Evolutionary conservation across 345 rosid species (phyloP).

Genomic region (Euphorbia tirucalli): DNA sequence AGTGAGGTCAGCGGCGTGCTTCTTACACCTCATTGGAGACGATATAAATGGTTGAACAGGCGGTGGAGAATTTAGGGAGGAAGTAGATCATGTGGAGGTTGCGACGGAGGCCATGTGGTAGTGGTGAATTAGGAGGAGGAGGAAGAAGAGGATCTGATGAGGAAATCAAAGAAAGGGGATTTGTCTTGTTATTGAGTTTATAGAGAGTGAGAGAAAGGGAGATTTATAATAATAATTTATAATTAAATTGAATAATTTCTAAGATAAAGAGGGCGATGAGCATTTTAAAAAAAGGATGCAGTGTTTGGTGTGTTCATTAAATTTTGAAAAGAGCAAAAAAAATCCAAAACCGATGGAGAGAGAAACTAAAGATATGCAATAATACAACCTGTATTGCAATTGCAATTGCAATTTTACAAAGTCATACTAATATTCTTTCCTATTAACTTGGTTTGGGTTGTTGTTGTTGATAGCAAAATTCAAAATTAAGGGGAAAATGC

Average conservation of each 20-base stretch:
- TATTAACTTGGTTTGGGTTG: too few species aligned
- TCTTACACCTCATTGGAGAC: slow-evolving; percentile 67
- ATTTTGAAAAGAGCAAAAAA: not conserved
- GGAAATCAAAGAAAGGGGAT: slow-evolving; percentile 11
- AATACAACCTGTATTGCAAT: not conserved
- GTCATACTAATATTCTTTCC: too few species aligned
- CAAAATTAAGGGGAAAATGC: too few species aligned
- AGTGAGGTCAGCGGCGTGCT: slow-evolving; percentile 61
- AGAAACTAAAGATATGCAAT: too few species aligned
- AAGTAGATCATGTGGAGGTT: slow-evolving; percentile 2
- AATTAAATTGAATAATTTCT: not conserved
- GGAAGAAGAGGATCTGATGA: slow-evolving; percentile 37
- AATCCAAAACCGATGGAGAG: too few species aligned
- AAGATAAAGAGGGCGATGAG: not conserved
- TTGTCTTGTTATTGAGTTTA: slow-evolving; percentile 22
- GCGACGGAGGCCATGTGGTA: not conserved
- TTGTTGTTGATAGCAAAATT: too few species aligned
- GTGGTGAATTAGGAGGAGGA: not conserved
- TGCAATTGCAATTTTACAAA: not conserved
- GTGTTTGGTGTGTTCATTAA: slow-evolving; percentile 5
- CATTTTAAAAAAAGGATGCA: not conserved
- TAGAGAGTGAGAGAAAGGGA: not conserved
- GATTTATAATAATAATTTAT: not conserved
- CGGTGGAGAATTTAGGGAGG: too few species aligned
- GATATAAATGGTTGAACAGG: not conserved